A percentile compares a stretch with the other conserved stretches of the same genome.
These are phyloP conservation scores for Thermothelomyces thermophilus DNA, from an alignment of 2,329 filamentous ascomycete genomes.

Conservation along the genomic window DNA sequence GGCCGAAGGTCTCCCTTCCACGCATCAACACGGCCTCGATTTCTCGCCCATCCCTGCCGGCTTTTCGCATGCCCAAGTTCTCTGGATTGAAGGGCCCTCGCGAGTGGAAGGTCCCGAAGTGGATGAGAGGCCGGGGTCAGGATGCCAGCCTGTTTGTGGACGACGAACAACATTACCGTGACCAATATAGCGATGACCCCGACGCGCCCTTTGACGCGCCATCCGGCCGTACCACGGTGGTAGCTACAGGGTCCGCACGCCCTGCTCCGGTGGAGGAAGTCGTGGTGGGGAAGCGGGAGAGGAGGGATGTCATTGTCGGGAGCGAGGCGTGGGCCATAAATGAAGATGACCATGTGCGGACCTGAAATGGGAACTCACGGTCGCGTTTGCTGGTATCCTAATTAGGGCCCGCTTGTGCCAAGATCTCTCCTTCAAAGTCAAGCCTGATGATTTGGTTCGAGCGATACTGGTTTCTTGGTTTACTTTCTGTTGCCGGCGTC, in stretches of 20 bases:
- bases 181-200: constrained; percentile 17
- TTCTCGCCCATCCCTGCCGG: constrained; percentile 1
- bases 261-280: constrained; percentile 17
- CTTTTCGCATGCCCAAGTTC: constrained; percentile 2
- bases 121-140: constrained; percentile 8
- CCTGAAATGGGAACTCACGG: not conserved
- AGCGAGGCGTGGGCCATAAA: constrained; percentile 7
- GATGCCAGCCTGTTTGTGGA: constrained; percentile 17
- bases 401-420: too few relatives aligned
- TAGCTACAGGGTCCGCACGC: constrained; percentile 10
- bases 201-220: constrained; percentile 3
- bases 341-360: constrained; percentile 7
- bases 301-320: constrained; percentile 8
- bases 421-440: too few relatives aligned
- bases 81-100: constrained; percentile 6
- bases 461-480: too few relatives aligned
- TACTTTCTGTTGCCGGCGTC: too few relatives aligned
- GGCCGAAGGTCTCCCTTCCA: constrained; percentile 12
- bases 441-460: too few relatives aligned
- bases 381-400: too few relatives aligned
- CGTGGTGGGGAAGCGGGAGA: constrained; percentile 18
- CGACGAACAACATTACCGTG: constrained; percentile 13
- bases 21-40: constrained; percentile 1
- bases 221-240: not conserved
- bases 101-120: constrained; percentile 11